Evolutionary conservation across 441 rosid species (phyloP), one percentile per base, ranked within the genome.

Genomic region (Adansonia grandidieri): DNA sequence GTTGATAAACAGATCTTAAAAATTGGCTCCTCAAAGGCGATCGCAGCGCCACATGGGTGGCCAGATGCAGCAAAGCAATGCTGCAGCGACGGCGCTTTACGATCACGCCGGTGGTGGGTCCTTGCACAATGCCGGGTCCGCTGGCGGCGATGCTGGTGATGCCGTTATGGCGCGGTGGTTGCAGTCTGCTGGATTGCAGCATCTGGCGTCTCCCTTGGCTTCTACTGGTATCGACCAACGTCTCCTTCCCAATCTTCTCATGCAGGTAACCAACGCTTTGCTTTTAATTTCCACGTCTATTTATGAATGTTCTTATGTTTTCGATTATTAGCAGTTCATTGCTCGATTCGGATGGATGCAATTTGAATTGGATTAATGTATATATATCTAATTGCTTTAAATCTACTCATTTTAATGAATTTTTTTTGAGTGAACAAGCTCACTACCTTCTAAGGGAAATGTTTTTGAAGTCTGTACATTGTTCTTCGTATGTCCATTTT

Each of bases 11-110:
- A 89, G 92, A 97, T 95, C 92, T 86, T 86, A 83, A 83, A 92
- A 96, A 89, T 97, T 97, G 99, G 99, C 99, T 89, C 98, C 99
- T 63, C 98, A 95, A 87, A 95, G 92, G 89, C 95, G 99, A 85
- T 93, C 97, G 79, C 98, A 95, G 94, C 98, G 99, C 98, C 99
- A 82, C 97, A 87, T 85, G 91, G 97, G 99, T 77, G 98, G 98
- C 95, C 98, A 93, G 89, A 87, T 93, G 98, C 98, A 93, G 97
- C 99, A 93, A 86, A 89, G 76, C 86, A 95, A 88, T 87, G 90
- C 74, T 57, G 80, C 80, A 62, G 74, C 80, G 58, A 69, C 80
- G 64, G 66, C 80, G 69, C 68, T 77, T 66, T 77, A 40, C 65
- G 80, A 77, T 77, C 60, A 68, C 24, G 58, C 74, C 50, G 71